These are phyloP conservation scores for Alternaria brassicae DNA, from an alignment of 2,329 filamentous ascomycete species.

Conservation along the genomic window DNA sequence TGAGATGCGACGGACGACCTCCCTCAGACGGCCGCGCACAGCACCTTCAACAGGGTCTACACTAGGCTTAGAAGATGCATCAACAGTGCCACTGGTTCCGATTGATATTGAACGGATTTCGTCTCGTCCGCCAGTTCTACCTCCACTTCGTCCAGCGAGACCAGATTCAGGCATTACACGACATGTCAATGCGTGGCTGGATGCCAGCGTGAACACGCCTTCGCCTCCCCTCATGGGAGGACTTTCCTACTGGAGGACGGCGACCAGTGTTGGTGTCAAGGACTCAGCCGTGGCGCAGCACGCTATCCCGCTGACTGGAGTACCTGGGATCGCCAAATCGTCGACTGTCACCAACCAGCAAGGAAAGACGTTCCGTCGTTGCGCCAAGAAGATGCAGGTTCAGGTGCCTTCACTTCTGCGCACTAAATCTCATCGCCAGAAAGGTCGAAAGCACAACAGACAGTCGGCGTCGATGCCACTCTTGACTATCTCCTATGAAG, in stretches of 20 bases:
- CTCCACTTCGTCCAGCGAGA: conserved; percentile 33
- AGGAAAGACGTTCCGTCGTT: conserved; percentile 34
- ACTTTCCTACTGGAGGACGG: conserved; percentile 44
- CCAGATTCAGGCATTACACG: conserved; percentile 36
- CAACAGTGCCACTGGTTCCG: conserved; percentile 12
- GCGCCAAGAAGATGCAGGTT: conserved; percentile 39
- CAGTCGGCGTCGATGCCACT: conserved; percentile 38
- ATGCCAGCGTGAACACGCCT: conserved; percentile 35
- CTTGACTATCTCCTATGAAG: conserved; percentile 26
- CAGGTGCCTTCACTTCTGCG: conserved; percentile 39
- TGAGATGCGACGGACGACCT: conserved; percentile 12
- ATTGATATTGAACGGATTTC: conserved; percentile 17
- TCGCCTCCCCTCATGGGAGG: conserved; percentile 43
- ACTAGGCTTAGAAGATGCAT: background rate
- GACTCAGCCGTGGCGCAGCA: conserved; percentile 31
- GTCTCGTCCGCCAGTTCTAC: conserved; percentile 14
- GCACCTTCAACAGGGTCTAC: conserved; percentile 26
- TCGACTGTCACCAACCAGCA: conserved; percentile 30
- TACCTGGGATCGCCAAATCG: conserved; percentile 15
- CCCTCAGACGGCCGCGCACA: conserved; percentile 34
- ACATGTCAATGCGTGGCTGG: conserved; percentile 45
- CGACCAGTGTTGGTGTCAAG: conserved; percentile 10
- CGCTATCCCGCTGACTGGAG: conserved; percentile 35
- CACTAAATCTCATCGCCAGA: conserved; percentile 22
- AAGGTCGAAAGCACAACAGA: conserved; percentile 25